phyloP scores from a whole-genome alignment of 106 monocot species.

The Apostasia ramifera region DNA sequence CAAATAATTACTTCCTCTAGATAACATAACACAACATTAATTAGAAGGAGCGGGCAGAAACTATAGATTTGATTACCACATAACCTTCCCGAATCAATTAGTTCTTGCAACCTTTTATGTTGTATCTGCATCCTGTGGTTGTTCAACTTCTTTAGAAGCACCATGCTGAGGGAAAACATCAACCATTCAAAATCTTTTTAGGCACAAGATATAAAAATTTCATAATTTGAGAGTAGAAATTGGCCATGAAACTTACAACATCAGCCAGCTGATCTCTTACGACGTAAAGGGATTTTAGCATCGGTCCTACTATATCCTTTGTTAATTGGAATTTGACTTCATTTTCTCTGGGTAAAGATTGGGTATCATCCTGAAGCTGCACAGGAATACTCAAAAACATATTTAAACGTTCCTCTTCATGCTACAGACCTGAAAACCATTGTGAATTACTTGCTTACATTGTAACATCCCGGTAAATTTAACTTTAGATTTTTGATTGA shows the following conservation, averaged over 20 bases:
- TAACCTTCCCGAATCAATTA: too few relatives aligned
- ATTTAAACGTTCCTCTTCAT: background rate
- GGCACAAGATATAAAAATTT: background rate
- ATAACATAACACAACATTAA: too few relatives aligned
- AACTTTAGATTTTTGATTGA: too few relatives aligned
- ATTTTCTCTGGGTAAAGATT: constrained; percentile 26
- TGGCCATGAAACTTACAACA: constrained; percentile 22
- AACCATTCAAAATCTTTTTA: background rate
- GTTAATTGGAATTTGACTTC: constrained; percentile 54
- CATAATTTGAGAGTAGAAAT: background rate
- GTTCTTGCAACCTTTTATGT: background rate
- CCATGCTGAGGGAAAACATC: constrained; percentile 19
- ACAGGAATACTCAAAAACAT: background rate
- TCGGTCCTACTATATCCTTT: constrained; percentile 53
- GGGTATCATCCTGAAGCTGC: constrained; percentile 49
- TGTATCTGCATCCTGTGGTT: constrained; percentile 14
- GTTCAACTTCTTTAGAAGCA: constrained; percentile 16
- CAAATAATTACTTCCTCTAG: too few relatives aligned
- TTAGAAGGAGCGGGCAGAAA: too few relatives aligned
- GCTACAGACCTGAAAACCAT: background rate
- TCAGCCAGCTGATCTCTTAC: constrained; percentile 53
- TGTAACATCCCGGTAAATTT: too few relatives aligned
- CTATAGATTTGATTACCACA: too few relatives aligned
- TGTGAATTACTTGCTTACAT: too few relatives aligned
- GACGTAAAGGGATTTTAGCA: constrained; percentile 49